These are phyloP conservation scores for Hypoxylon lienhwacheense DNA, from an alignment of 495 filamentous ascomycete genomes.

Conservation along the genomic window DNA sequence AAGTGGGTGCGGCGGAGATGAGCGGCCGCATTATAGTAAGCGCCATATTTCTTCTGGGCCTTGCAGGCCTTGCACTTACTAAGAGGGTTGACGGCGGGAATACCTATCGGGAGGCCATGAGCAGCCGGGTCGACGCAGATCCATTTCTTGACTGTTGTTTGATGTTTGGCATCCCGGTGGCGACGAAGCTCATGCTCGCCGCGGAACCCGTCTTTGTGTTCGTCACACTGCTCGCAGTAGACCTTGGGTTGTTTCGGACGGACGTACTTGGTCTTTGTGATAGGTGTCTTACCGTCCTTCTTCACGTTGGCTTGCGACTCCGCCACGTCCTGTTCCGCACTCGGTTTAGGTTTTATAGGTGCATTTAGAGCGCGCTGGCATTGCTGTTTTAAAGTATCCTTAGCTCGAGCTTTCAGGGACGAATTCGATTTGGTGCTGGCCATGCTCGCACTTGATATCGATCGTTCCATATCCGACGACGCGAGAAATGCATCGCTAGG, in stretches of 20 bases:
- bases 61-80: conserved; percentile 87
- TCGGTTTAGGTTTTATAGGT: conserved; percentile 48
- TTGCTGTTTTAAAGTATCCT: conserved; percentile 46
- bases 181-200: conserved; percentile 92
- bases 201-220: conserved; percentile 83
- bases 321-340: conserved; percentile 26
- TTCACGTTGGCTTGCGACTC: conserved; percentile 32
- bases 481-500: conserved; percentile 33
- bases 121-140: conserved; percentile 59
- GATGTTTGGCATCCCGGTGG: conserved; percentile 81
- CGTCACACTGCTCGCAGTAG: conserved; percentile 70
- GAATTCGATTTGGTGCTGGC: conserved; percentile 45
- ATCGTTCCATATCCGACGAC: conserved; percentile 48
- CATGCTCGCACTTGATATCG: conserved; percentile 47
- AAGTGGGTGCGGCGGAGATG: conserved; percentile 92
- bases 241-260: conserved; percentile 78
- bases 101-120: conserved; percentile 41
- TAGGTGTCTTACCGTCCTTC: conserved; percentile 55
- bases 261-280: conserved; percentile 69
- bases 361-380: conserved; percentile 35
- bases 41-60: conserved; percentile 76
- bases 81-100: conserved; percentile 63
- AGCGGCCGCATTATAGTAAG: conserved; percentile 94
- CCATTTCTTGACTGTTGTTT: conserved; percentile 73
- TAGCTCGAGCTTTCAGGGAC: conserved; percentile 45